These are phyloP conservation scores for Cutaneotrichosporon sp. DNA, from an alignment of 1,284 basidiomycete species.

Conservation along the genomic window DNA sequence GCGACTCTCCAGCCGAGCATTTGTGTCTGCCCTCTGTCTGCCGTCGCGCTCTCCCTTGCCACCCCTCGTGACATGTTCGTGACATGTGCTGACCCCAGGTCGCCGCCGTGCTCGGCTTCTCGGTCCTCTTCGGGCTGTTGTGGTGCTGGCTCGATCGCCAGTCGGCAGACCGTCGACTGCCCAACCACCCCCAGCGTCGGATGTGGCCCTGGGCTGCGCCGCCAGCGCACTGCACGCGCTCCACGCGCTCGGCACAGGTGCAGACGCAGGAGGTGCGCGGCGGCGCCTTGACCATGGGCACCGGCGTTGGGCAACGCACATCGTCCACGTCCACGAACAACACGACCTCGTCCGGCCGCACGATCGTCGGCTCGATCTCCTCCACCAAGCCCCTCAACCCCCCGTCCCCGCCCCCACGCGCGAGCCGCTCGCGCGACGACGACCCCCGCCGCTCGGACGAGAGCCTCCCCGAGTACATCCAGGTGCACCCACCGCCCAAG, in stretches of 20 bases:
- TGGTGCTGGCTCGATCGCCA: slow-evolving; percentile 6
- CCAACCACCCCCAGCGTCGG: neutral
- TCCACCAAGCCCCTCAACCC: neutral
- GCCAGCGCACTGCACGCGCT: neutral
- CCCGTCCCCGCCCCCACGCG: neutral
- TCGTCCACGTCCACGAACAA: neutral
- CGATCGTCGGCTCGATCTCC: neutral
- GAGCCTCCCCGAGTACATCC: neutral
- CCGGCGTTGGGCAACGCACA: neutral
- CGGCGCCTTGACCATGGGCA: neutral
- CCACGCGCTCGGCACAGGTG: neutral
- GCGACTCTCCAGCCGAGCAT: too few species aligned
- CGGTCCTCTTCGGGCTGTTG: neutral
- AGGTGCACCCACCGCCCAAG: neutral
- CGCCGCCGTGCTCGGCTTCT: neutral
- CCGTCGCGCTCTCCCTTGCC: neutral
- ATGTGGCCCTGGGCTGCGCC: neutral
- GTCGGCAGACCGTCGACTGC: neutral
- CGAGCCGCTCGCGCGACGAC: neutral
- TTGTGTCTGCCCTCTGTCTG: too few species aligned
- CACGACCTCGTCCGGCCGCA: neutral
- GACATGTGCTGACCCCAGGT: neutral
- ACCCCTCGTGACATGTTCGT: neutral
- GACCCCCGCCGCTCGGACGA: neutral
- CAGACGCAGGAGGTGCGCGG: neutral